Percentiles rank a stretch among this genome's conserved stretches.
Evolutionary conservation across 1,139 yeast genomes (phyloP).

Genomic region (Diutina pseudorugosa): DNA sequence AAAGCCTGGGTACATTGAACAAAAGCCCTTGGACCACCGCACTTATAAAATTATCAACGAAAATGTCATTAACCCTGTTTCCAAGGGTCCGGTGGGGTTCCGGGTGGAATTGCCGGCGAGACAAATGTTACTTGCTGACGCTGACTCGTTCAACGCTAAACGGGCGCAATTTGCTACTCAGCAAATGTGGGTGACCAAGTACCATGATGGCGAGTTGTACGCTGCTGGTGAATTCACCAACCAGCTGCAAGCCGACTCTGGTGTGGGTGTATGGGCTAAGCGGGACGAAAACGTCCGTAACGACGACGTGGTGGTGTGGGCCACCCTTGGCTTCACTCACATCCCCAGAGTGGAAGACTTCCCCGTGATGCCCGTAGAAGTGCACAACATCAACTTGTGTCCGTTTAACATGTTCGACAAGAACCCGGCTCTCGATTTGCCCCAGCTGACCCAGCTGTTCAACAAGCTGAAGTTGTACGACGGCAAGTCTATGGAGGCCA

Average conservation of each 20-base stretch:
- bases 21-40: slow-evolving; percentile 67
- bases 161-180: slow-evolving; percentile 66
- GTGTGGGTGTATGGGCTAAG: slow-evolving; percentile 50
- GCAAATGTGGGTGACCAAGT: slow-evolving; percentile 68
- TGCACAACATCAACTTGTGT: slow-evolving; percentile 50
- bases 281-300: slow-evolving; percentile 66
- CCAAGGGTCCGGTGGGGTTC: slow-evolving; percentile 74
- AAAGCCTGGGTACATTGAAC: slow-evolving; percentile 62
- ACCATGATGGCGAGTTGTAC: slow-evolving; percentile 52
- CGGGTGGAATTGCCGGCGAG: slow-evolving; percentile 70
- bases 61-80: slow-evolving; percentile 60
- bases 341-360: slow-evolving; percentile 83
- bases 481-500: slow-evolving; percentile 5
- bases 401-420: slow-evolving; percentile 73
- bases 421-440: slow-evolving; percentile 78
- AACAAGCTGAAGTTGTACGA: slow-evolving; percentile 31
- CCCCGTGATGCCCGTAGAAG: slow-evolving; percentile 90
- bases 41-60: slow-evolving; percentile 73
- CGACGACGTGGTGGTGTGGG: slow-evolving; percentile 78
- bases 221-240: slow-evolving; percentile 78
- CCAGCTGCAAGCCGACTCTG: slow-evolving; percentile 54
- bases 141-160: slow-evolving; percentile 46
- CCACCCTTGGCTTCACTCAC: slow-evolving; percentile 78
- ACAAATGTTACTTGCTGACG: slow-evolving; percentile 60
- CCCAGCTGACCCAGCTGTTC: slow-evolving; percentile 58